Conservation (phyloP, 164 flowering plant species). For the Malania oleifera region DNA sequence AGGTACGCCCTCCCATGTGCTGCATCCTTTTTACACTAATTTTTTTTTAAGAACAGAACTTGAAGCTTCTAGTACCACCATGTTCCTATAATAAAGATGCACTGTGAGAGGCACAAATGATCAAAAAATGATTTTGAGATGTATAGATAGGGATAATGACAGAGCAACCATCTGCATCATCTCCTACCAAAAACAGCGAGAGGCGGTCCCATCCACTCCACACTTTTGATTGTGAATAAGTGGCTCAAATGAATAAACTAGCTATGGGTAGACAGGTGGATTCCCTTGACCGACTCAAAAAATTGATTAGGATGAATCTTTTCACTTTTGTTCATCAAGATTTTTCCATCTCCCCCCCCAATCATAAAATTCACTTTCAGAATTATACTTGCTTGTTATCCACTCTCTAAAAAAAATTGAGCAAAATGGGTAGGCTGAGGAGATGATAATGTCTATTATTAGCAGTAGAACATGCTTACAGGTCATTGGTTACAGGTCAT, state of each 20-base stretch:
- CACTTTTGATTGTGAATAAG: conserved; percentile 1
- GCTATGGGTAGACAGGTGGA: not conserved
- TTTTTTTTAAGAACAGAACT: too few relatives aligned
- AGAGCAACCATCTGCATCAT: conserved; percentile 12
- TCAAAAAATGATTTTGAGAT: too few relatives aligned
- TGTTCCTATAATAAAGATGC: too few relatives aligned
- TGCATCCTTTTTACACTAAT: too few relatives aligned
- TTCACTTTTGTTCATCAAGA: conserved; percentile 5
- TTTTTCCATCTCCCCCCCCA: not conserved
- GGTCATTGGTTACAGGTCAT: conserved; percentile 9
- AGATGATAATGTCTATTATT: not conserved
- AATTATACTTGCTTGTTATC: too few relatives aligned
- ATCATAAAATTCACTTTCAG: too few relatives aligned
- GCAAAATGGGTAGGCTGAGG: not conserved
- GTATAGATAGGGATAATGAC: conserved; percentile 23
- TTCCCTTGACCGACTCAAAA: not conserved
- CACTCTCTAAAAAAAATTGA: conserved; percentile 1
- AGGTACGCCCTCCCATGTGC: too few relatives aligned
- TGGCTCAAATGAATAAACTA: conserved; percentile 6
- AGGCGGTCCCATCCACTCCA: conserved; percentile 10
- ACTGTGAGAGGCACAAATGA: too few relatives aligned
- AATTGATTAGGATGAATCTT: conserved; percentile 9
- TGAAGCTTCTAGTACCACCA: too few relatives aligned
- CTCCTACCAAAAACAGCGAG: conserved; percentile 11
- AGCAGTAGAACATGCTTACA: conserved; percentile 6